Evolutionary conservation across 1,284 basidiomycete genomes (phyloP), one percentile per base, ranked within the genome.

Genomic region (Trichosporon faecale): DNA sequence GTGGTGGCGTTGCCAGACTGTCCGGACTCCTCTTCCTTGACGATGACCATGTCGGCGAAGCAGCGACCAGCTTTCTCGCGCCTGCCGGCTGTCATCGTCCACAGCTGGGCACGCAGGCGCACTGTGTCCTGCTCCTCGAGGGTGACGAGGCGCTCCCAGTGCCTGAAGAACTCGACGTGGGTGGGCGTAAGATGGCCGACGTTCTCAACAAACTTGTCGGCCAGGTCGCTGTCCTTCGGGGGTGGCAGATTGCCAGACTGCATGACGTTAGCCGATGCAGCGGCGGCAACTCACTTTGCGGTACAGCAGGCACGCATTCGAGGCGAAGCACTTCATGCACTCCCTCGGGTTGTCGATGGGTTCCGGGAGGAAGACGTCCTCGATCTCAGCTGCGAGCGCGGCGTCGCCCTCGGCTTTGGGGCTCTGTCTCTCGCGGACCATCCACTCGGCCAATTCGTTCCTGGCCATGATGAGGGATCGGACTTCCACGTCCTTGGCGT

Each of bases 251-350:
- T 83, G 75, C 94, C 92, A 4, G 91, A 88, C 91, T 94, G 74
- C 14, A 37, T 3, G 14, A 14, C 9, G 25, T 63, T 61, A 18
- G 40, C 25, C 23, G 7, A 31, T 7, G 1, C 25, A 11, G 1
- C n/a, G 14, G 2, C 21, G 68, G 16, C 7, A 4, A 76, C 87
- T 55, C 72, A 91, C 92, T 85, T 91, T 91, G 65, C 95, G 91
- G 83, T 95, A 98, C 4, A 99, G 86, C 91, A 98, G 95, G 83
- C 97, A 99, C 1, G 89, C 88, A 76, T 98, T 92, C 4, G 91
- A 84, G 0, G 88, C 87, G 79, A 91, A 98, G 80, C 96, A 99
- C 67, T 86, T 88, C 75, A 88, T 88, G 82, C 96, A 99, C 23
- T 87, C 85, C 68, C 89, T 85, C 67, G 89, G 88, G 75, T 92